phyloP scores from a whole-genome alignment of 1,284 basidiomycete genomes.

The Puccinia triticina region DNA sequence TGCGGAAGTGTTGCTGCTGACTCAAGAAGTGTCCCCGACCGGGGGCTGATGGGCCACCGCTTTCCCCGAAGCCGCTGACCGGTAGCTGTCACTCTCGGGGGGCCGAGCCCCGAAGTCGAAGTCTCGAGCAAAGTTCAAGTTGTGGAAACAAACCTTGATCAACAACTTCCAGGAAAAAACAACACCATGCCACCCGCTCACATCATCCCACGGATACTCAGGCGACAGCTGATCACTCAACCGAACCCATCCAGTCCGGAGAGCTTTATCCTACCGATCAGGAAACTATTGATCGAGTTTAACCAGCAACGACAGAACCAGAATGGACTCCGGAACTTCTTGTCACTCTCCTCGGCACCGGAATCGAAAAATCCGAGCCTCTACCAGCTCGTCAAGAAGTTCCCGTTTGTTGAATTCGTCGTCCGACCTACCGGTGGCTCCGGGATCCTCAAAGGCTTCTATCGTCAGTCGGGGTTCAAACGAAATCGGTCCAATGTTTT shows the following conservation, averaged over 20 bases:
- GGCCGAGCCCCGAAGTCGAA: too few species aligned
- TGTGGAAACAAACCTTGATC: too few species aligned
- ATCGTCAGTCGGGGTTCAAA: slow-evolving; percentile 30
- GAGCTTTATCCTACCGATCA: slow-evolving; percentile 41
- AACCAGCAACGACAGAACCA: slow-evolving; percentile 48
- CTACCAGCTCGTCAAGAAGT: slow-evolving; percentile 23
- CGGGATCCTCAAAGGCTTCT: slow-evolving; percentile 47
- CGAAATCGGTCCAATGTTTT: background rate
- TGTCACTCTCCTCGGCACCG: slow-evolving; percentile 10
- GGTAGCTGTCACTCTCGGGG: too few species aligned
- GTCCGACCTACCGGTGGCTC: slow-evolving; percentile 38
- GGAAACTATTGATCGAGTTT: slow-evolving; percentile 47
- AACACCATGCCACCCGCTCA: slow-evolving; percentile 42
- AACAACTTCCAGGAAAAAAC: background rate
- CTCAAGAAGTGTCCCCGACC: too few species aligned
- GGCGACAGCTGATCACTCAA: slow-evolving; percentile 39
- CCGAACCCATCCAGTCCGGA: slow-evolving; percentile 41
- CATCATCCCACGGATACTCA: slow-evolving; percentile 38
- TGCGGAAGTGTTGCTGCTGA: too few species aligned
- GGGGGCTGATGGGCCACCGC: too few species aligned
- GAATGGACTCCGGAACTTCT: slow-evolving; percentile 35
- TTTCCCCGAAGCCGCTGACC: too few species aligned
- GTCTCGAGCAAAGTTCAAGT: too few species aligned
- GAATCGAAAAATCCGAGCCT: slow-evolving; percentile 20
- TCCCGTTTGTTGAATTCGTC: slow-evolving; percentile 43